Base-by-base conservation (phyloP, 2,329 filamentous ascomycete species). In the Pseudocercospora musae region DNA sequence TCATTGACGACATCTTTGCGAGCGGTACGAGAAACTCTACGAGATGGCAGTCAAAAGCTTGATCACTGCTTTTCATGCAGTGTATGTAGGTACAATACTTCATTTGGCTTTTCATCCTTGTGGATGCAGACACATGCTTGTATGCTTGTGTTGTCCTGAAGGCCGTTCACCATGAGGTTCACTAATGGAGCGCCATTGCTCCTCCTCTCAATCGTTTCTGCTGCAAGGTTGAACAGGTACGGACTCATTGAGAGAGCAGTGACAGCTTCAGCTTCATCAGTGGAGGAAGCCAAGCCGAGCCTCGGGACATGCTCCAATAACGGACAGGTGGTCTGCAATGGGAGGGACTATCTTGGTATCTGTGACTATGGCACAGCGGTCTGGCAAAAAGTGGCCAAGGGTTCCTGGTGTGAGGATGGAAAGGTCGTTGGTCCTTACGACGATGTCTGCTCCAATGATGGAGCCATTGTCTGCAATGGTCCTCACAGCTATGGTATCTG, bases 311-410 rank as follows among this genome's bases (percentile, higher is more conserved):
- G 57, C 33, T 18, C 10, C 25, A 37, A 59, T 13, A 44, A 59
- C 48, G 57, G 57, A 53, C 46, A 21, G 7, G 40, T 74, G 4
- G 49, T 73, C 50, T 79, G 78, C 73, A 79, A 79, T 56, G 77
- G 78, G 37, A 44, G 72, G 2, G 66, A 61, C 6, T 70, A 78
- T 52, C 80, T 77, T 57, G 78, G 77, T 20, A 69, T 80, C 49
- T 80, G 78, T 75, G 76, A 79, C 67, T 72, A 74, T 61, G 78
- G 78, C 59, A 63, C 68, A 1, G 74, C 79, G 1, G 59, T 75
- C 29, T 79, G 71, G 68, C 74, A 77, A 68, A 66, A 67, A 9
- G 77, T 80, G 10, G 78, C 78, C 1, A 70, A 74, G 10, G 79
- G 79, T 29, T 80, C 78, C 3, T 73, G 72, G 1, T 81, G 79